Percentiles rank a stretch among this genome's conserved stretches.
Conservation (phyloP, 495 filamentous ascomycete genomes). For the Parathielavia hyrcaniae region DNA sequence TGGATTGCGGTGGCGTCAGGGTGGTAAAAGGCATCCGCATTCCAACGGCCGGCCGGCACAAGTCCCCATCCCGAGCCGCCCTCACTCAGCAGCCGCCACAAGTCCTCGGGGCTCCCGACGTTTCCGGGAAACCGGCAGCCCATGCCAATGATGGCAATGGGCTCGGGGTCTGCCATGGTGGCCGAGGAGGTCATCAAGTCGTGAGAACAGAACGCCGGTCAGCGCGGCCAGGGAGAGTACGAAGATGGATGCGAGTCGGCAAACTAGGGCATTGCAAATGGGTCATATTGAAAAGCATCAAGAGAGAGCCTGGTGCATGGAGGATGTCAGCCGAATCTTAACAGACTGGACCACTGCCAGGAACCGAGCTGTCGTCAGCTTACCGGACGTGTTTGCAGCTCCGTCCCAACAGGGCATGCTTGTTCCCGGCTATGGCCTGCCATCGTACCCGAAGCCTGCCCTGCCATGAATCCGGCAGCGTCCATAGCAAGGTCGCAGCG, state of each 20-base stretch:
- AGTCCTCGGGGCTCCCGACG: background rate
- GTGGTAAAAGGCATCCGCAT: background rate
- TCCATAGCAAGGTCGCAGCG: background rate
- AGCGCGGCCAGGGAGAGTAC: background rate
- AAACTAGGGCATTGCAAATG: background rate
- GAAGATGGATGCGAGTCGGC: background rate
- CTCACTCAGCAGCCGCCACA: background rate
- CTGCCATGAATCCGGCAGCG: background rate
- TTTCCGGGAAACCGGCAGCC: background rate
- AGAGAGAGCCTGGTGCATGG: background rate
- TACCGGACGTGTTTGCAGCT: background rate
- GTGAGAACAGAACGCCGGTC: background rate
- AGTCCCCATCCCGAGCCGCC: background rate
- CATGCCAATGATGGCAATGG: slow-evolving; percentile 9
- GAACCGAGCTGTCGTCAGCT: background rate
- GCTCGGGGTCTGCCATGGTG: slow-evolving; percentile 9
- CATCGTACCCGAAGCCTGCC: background rate
- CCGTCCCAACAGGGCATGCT: background rate
- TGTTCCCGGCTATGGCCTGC: background rate
- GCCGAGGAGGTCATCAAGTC: background rate
- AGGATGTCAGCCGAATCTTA: background rate
- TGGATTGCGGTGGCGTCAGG: background rate
- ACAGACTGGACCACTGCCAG: too few relatives aligned
- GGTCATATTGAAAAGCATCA: background rate
- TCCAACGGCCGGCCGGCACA: background rate